Evolutionary conservation across 768 basidiomycete genomes (phyloP), one percentile per base, ranked within the genome.

Genomic region (Mycena kentingensis): DNA sequence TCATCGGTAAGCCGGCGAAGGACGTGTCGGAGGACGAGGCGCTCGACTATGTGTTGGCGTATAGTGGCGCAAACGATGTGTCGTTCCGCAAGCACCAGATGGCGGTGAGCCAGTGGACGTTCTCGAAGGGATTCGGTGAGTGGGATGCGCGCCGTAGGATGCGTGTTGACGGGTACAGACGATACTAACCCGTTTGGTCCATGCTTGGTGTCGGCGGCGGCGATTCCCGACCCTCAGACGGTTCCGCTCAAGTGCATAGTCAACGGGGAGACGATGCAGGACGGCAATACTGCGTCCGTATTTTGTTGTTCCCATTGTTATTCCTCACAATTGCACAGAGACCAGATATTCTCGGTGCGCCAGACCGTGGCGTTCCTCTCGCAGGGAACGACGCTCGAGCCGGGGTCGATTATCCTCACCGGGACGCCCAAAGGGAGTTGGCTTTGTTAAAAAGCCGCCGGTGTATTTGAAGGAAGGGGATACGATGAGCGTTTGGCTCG

Each of bases 31-130:
- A 90, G 64, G 82, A 74, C 1, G 83, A 93, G 6, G 93, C 93
- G 0, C 75, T 94, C 35, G 86, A 93, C 65, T 93, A 93, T 60
- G 87, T 95, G 16, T 78, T 94, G 0, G 92, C 82, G 2, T 95
- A 92, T 63, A 89, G 87, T 3, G 86, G 76, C 3, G 87, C 83
- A 4, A 92, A 92, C 63, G 90, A 92, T 63, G 90, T 89, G 3
- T 92, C 90, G 4, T 92, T 93, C 80, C 81, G 93, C 36, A 83
- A 85, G 58, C 85, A 87, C 61, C 93, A 94, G 65, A 73, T 88
- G 70, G 81, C 82, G 3, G 84, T 86, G 8, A 85, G 87, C 1
- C 93, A 95, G 60, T 95, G 93, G 92, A 75, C 80, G 26, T 93
- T 91, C 69, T 91, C 90, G 24, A 95, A 95, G 69, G 78, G 86